Base-by-base conservation (phyloP, 2,329 filamentous ascomycete genomes). In the Beauveria pseudobassiana region DNA sequence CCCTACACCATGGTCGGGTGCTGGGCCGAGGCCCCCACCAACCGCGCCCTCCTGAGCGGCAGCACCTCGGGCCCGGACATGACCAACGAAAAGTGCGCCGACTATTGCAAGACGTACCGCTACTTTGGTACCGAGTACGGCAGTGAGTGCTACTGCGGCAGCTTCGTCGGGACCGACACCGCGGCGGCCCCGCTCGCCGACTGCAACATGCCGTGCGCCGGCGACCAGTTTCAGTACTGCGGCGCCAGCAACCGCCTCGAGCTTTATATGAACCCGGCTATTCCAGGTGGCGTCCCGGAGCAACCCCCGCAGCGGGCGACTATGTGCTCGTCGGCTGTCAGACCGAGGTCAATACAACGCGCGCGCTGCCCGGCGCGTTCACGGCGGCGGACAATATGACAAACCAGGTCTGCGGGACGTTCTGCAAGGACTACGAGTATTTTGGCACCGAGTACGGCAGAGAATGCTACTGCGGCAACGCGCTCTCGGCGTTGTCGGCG, bases 71-170 rank as follows among this genome's bases (percentile, higher is more conserved):
- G 65, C 14, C 52, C 63, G 12, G 67, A 69, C 63, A 74, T 74
- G 72, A 75, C 71, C 57, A 71, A 74, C 64, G 68, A 72, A 45
- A 59, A 64, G 30, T 75, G 73, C 63, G 72, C 74, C 16, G 64
- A 59, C 1, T 71, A 70, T 65, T 78, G 76, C 63, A 65, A 67
- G 7, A 66, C 66, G 7, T 78, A 70, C 66, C 71, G 70, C 56
- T 78, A 76, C 67, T 78, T 78, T 57, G 76, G 76, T 18, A 73
- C 74, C 14, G 73, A 77, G 66, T 77, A 75, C 64, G 69, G 71
- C 59, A 65, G 62, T 48, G 75, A 77, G 63, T 77, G 75, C 69
- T 77, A 75, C 69, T 75, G 74, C 62, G 73, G 73, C 46, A 70
- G 71, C 67, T 68, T 64, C 49, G 65, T 75, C 12, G 66, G 67